Evolutionary conservation across 2,329 filamentous ascomycete species (phyloP).

Genomic region (Epichloe elymi): DNA sequence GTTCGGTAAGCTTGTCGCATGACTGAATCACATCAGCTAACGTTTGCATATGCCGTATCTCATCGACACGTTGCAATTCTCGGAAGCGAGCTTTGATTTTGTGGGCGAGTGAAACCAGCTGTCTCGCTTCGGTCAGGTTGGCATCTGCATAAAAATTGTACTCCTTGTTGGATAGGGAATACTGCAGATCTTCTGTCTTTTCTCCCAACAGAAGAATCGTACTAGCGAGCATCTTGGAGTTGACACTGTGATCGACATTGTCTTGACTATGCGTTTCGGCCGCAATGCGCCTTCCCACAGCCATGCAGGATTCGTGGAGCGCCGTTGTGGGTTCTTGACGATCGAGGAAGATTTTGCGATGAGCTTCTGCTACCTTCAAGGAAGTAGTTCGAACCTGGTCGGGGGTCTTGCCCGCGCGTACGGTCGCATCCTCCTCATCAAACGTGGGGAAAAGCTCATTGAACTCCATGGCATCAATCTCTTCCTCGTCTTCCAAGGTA

Average conservation of each 20-base stretch:
- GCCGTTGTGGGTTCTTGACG: slow-evolving; percentile 26
- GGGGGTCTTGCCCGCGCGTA: slow-evolving; percentile 16
- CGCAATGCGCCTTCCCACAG: slow-evolving; percentile 26
- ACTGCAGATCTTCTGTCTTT: slow-evolving; percentile 32
- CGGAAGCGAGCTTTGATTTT: slow-evolving; percentile 60
- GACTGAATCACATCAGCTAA: slow-evolving; percentile 64
- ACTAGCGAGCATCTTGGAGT: slow-evolving; percentile 49
- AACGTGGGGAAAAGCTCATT: slow-evolving; percentile 72
- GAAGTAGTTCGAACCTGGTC: slow-evolving; percentile 41
- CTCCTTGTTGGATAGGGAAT: slow-evolving; percentile 22
- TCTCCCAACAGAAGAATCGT: slow-evolving; percentile 53
- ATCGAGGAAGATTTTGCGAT: slow-evolving; percentile 39
- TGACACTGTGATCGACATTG: slow-evolving; percentile 24
- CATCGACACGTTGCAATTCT: slow-evolving; percentile 52
- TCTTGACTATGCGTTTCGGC: slow-evolving; percentile 15
- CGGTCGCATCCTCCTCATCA: slow-evolving; percentile 30
- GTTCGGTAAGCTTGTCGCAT: slow-evolving; percentile 61
- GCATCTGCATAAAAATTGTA: slow-evolving; percentile 88
- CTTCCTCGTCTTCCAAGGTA: slow-evolving; percentile 62
- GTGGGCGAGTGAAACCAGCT: slow-evolving; percentile 55
- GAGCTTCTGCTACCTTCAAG: slow-evolving; percentile 46
- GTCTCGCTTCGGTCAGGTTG: slow-evolving; percentile 64
- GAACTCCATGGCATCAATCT: slow-evolving; percentile 61
- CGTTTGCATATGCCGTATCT: slow-evolving; percentile 60
- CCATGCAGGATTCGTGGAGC: slow-evolving; percentile 31